A percentile compares a stretch with the other conserved stretches of the same genome.
These are phyloP conservation scores for Malassezia sp. DNA, from an alignment of 1,284 basidiomycete species.

Conservation along the genomic window DNA sequence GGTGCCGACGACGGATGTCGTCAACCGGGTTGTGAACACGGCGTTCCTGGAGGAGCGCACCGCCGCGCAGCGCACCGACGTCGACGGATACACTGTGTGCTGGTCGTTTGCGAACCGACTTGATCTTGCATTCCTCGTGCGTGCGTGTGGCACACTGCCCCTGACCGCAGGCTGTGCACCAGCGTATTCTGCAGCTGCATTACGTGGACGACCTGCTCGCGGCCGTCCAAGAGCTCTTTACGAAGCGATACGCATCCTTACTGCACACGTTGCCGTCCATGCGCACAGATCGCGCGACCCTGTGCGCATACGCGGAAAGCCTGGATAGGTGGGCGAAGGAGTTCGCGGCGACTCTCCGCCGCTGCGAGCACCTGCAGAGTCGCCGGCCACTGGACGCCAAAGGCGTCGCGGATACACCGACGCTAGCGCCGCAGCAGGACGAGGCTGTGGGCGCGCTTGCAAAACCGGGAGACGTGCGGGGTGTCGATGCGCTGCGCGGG, in stretches of 20 bases:
- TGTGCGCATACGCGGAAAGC: constrained; percentile 56
- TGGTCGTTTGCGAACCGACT: constrained; percentile 42
- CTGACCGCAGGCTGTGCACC: constrained; percentile 63
- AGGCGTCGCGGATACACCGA: not conserved
- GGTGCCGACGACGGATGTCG: constrained; percentile 17
- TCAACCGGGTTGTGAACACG: constrained; percentile 36
- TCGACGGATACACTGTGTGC: constrained; percentile 36
- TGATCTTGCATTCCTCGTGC: constrained; percentile 38
- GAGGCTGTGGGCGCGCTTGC: not conserved
- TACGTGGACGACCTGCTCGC: constrained; percentile 72
- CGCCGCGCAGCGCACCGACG: constrained; percentile 30
- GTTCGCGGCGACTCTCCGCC: constrained; percentile 64
- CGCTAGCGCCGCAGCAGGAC: too few relatives aligned
- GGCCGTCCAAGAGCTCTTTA: constrained; percentile 27
- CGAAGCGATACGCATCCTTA: constrained; percentile 29
- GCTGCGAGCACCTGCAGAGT: constrained; percentile 2
- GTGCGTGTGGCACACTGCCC: too few relatives aligned
- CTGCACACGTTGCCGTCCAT: constrained; percentile 18
- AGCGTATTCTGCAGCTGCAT: constrained; percentile 84
- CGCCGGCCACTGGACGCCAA: not conserved
- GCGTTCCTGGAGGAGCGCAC: constrained; percentile 41
- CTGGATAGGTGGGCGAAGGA: constrained; percentile 70
- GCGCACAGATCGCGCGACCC: not conserved
- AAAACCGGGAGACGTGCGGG: too few relatives aligned
- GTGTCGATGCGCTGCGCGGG: constrained; percentile 48